Base-by-base conservation (phyloP, 2,329 filamentous ascomycete species). In the Lomentospora prolificans region DNA sequence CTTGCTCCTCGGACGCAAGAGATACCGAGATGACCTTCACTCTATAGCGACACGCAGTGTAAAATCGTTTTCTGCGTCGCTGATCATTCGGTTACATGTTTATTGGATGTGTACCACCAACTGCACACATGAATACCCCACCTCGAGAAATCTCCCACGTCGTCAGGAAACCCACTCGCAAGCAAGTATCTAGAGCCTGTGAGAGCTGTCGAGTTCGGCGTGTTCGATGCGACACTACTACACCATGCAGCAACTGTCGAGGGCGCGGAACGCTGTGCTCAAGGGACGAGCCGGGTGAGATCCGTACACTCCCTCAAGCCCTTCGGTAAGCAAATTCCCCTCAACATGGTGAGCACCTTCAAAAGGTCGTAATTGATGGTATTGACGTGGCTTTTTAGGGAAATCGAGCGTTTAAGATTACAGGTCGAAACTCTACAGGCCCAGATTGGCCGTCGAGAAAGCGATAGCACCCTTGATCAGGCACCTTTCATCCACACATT, bases 171-270 rank as follows among this genome's bases (percentile, higher is more conserved):
- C 24, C 39, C 24, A n/a, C 25, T 8, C 60, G 63, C 8, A 64
- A 62, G 25, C 61, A 64, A 22, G 62, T 64, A 10, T 60, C 59
- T 19, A 58, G 63, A 9, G 70, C 70, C 7, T 73, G 70, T 56
- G 66, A 68, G 50, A 66, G 67, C 62, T 73, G 70, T 56, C 69
- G 70, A 2, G 60, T 66, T 9, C 63, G 70, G 51, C 65, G 69
- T 3, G 68, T 72, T 55, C 68, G 68, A 54, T 73, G 71, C 56
- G 70, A 73, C 60, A 66, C 64, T 51, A 63, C 61, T 8, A 59
- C 64, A 57, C 70, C 71, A 7, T 73, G 70, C 58, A 58, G 58
- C 27, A 69, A 70, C 51, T 73, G 71, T 57, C 61, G 60, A 44
- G 60, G 56, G 17, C 63, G 66, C 46, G 65, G 65, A 2, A 59